A percentile compares a stretch with the other conserved stretches of the same genome.
Evolutionary conservation across 768 basidiomycete species (phyloP).

Genomic region (Auriscalpium vulgare): DNA sequence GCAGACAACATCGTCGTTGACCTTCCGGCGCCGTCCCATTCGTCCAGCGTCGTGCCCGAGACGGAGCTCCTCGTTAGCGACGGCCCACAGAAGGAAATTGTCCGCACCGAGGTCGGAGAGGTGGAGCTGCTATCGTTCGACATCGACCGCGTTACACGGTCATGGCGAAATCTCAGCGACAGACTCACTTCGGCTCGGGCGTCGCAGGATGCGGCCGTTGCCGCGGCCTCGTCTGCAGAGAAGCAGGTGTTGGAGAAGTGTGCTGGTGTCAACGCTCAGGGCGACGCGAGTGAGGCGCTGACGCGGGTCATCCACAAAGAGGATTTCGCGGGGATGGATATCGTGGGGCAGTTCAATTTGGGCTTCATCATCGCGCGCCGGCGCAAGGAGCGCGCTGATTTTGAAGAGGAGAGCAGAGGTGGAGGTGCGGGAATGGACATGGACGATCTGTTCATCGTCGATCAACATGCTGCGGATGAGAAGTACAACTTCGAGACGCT

Average conservation of each 20-base stretch:
- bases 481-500: slow-evolving; percentile 97
- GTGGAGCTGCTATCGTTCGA: slow-evolving; percentile 27
- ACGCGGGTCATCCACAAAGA: slow-evolving; percentile 78
- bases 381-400: slow-evolving; percentile 21
- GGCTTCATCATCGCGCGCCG: slow-evolving; percentile 88
- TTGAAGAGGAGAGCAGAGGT: slow-evolving; percentile 1
- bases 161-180: slow-evolving; percentile 16
- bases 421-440: slow-evolving; percentile 19
- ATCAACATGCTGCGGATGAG: slow-evolving; percentile 97
- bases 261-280: slow-evolving; percentile 26
- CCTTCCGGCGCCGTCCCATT: background rate
- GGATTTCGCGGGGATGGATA: slow-evolving; percentile 78
- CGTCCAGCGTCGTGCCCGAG: background rate
- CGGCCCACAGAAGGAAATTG: slow-evolving; percentile 1
- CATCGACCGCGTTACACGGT: slow-evolving; percentile 21
- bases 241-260: background rate
- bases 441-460: slow-evolving; percentile 94
- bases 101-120: slow-evolving; percentile 7
- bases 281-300: slow-evolving; percentile 61
- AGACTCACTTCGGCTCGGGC: background rate
- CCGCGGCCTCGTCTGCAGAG: background rate
- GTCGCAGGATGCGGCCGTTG: background rate
- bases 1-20: background rate
- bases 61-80: background rate
- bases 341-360: slow-evolving; percentile 92